Evolutionary conservation across 2,329 filamentous ascomycete genomes (phyloP), one percentile per base, ranked within the genome.

Genomic region (Ophiostoma ips): DNA sequence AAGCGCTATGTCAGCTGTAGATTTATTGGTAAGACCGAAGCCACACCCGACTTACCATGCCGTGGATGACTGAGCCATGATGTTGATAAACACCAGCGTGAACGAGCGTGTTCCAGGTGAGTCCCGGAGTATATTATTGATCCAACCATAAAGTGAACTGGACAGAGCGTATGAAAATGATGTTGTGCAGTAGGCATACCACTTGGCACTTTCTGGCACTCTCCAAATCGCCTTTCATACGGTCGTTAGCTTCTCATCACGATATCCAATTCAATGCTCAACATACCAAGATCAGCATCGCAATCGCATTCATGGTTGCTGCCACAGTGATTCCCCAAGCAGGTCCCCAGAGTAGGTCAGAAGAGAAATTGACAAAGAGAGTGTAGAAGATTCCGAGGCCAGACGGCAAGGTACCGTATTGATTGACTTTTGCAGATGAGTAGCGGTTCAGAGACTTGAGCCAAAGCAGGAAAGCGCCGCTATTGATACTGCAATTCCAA

Each of bases 361-460:
- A 75, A 0, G 68, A 65, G 55, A 80, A 79, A 57, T 71, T 74
- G 28, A 76, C 65, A 35, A 72, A 65, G 0, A 79, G 61, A 0
- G 69, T 72, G 56, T 76, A 79, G 50, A 78, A 71, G 4, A 79
- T 79, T 0, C 75, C 76, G 1, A 79, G 57, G 0, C 67, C 75
- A 10, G 52, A 47, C 3, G 49, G 38, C 3, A 45, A 33, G 3
- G 52, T 35, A 5, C 52, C 49, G n/a, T 49, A 34, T 5, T 51
- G 31, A 46, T 53, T 53, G 28, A 53, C 46, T 12, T 44, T 16
- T 19, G 49, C 30, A 5, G 18, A 35, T 13, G 34, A 35, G 43
- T 51, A 53, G 10, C 52, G 49, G 18, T 51, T 41, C 11, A 79
- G 57, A 50, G 69, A 73, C 60, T 79, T 79, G 43, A 80, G 62